phyloP scores from a whole-genome alignment of 139 green algal species.

The Axilococcus clingmanii region DNA sequence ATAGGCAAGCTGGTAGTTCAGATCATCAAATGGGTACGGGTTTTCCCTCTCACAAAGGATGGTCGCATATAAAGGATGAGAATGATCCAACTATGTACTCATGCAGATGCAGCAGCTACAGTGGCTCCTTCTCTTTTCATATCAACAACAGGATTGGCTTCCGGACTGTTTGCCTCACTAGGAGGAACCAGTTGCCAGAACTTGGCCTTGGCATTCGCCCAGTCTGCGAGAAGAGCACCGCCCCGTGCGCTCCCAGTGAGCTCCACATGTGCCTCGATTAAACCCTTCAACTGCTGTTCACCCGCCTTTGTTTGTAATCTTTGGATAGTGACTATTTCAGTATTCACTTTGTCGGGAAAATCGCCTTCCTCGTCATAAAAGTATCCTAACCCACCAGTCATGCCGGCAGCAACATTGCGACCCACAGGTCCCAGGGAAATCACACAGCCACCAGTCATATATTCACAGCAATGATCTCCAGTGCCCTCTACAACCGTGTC shows the following conservation, averaged over 20 bases:
- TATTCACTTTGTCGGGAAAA: constrained; percentile 89
- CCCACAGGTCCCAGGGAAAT: constrained; percentile 48
- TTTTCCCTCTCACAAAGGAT: too few relatives aligned
- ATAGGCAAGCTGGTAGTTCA: too few relatives aligned
- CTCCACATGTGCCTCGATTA: constrained; percentile 75
- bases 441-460: constrained; percentile 85
- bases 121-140: background rate
- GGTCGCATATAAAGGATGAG: too few relatives aligned
- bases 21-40: too few relatives aligned
- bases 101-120: too few relatives aligned
- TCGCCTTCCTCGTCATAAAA: constrained; percentile 90
- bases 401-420: constrained; percentile 93
- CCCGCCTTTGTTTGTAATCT: constrained; percentile 73
- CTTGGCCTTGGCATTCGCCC: constrained; percentile 52
- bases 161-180: constrained; percentile 58
- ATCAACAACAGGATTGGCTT: constrained; percentile 18
- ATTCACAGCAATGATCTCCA: constrained; percentile 99
- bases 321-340: constrained; percentile 93
- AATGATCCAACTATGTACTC: too few relatives aligned
- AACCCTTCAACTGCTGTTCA: constrained; percentile 70
- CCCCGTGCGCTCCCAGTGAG: constrained; percentile 69
- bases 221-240: constrained; percentile 69
- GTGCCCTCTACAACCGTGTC: constrained; percentile 91
- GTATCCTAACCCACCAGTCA: constrained; percentile 97
- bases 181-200: constrained; percentile 99